Percentiles rank a stretch among this genome's conserved stretches.
Conservation (phyloP, 2,329 filamentous ascomycete genomes). For the Erysiphe neolycopersici region DNA sequence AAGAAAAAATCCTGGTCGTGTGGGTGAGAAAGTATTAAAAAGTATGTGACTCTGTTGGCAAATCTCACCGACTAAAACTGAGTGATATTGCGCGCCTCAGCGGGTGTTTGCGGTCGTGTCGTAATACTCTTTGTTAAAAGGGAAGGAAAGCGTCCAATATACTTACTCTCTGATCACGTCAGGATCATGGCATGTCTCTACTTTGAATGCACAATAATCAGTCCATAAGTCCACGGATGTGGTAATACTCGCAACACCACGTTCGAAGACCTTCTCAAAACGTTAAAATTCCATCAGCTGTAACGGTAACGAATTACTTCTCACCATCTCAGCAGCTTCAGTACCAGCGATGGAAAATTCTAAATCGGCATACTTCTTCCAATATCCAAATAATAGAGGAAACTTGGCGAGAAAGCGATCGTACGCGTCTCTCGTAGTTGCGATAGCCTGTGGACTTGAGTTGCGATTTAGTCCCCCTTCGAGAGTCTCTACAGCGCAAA, state of each 20-base stretch:
- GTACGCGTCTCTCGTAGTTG: slow-evolving; percentile 64
- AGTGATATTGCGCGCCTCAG: neutral
- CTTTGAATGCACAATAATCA: slow-evolving; percentile 93
- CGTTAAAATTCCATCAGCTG: slow-evolving; percentile 8
- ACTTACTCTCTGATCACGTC: slow-evolving; percentile 99
- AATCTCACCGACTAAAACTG: slow-evolving; percentile 42
- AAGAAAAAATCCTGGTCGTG: slow-evolving; percentile 33
- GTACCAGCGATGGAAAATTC: slow-evolving; percentile 94
- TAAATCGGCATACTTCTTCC: slow-evolving; percentile 97
- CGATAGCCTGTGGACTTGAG: slow-evolving; percentile 79
- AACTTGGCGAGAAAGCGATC: slow-evolving; percentile 88
- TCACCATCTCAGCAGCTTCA: slow-evolving; percentile 88
- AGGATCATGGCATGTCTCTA: slow-evolving; percentile 84
- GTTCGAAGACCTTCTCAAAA: slow-evolving; percentile 53
- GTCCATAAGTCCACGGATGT: slow-evolving; percentile 93
- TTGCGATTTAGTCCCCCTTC: slow-evolving; percentile 92
- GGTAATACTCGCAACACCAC: slow-evolving; percentile 75
- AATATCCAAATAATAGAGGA: slow-evolving; percentile 88
- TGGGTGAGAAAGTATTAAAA: slow-evolving; percentile 37
- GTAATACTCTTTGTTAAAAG: slow-evolving; percentile 25
- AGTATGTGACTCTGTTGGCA: slow-evolving; percentile 30
- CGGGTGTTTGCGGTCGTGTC: slow-evolving; percentile 11
- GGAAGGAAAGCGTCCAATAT: slow-evolving; percentile 37
- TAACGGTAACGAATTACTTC: slow-evolving; percentile 6
- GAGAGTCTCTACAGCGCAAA: slow-evolving; percentile 55